These are phyloP conservation scores for Xylaria castorea DNA, from an alignment of 495 filamentous ascomycete genomes.

Conservation along the genomic window DNA sequence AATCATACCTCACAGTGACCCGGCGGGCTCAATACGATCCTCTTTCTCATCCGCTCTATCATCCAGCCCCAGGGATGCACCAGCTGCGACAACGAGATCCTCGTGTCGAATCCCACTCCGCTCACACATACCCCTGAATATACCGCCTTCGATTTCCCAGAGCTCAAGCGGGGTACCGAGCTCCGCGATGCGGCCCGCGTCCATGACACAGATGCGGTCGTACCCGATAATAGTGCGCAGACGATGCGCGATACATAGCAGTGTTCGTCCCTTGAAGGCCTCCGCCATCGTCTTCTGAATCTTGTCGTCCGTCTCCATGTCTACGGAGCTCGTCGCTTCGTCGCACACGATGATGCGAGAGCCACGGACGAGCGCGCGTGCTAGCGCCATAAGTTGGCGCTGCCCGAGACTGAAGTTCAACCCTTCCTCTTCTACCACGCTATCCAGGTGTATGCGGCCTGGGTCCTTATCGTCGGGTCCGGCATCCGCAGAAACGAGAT, in stretches of 20 bases:
- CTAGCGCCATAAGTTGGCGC: slow-evolving; percentile 93
- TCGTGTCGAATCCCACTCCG: slow-evolving; percentile 79
- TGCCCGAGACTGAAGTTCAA: slow-evolving; percentile 97
- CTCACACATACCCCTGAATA: slow-evolving; percentile 93
- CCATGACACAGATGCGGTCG: slow-evolving; percentile 96
- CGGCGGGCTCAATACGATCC: slow-evolving; percentile 6
- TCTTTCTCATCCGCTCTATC: slow-evolving; percentile 20
- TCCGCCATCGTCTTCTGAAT: slow-evolving; percentile 90
- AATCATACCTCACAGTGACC: slow-evolving; percentile 2
- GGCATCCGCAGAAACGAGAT: slow-evolving; percentile 67
- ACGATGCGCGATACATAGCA: slow-evolving; percentile 95
- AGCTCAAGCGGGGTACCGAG: slow-evolving; percentile 76
- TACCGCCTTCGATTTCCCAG: slow-evolving; percentile 66
- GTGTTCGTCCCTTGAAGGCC: slow-evolving; percentile 86
- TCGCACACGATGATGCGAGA: slow-evolving; percentile 95
- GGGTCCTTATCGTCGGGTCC: slow-evolving; percentile 46
- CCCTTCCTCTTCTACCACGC: slow-evolving; percentile 88
- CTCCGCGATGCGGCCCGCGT: slow-evolving; percentile 83
- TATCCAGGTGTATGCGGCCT: slow-evolving; percentile 79
- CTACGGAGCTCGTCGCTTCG: slow-evolving; percentile 90
- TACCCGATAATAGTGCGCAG: slow-evolving; percentile 92
- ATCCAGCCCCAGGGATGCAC: slow-evolving; percentile 13
- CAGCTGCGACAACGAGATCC: slow-evolving; percentile 62
- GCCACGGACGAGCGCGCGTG: slow-evolving; percentile 83
- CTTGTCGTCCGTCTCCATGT: slow-evolving; percentile 95